phyloP scores from a whole-genome alignment of 1,284 basidiomycete genomes.

The Sparassis latifolia region DNA sequence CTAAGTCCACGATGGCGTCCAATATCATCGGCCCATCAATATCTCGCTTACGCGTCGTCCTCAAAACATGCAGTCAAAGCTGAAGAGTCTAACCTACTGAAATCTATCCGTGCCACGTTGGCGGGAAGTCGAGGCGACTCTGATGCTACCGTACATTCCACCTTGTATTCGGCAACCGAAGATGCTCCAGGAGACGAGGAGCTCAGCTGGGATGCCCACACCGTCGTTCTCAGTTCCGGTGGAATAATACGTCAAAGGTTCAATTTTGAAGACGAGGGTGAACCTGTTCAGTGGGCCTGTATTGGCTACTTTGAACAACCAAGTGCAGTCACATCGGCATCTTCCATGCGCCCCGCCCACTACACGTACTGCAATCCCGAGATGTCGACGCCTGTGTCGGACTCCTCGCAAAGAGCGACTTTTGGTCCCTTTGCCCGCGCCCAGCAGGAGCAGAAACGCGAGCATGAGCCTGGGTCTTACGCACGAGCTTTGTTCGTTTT shows the following conservation, averaged over 20 bases:
- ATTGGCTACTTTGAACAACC: slow-evolving; percentile 66
- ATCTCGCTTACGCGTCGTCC: background rate
- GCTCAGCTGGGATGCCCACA: slow-evolving; percentile 66
- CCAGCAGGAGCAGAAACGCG: slow-evolving; percentile 23
- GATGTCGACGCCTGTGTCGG: slow-evolving; percentile 26
- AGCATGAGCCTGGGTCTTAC: slow-evolving; percentile 26
- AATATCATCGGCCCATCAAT: slow-evolving; percentile 4
- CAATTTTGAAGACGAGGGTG: slow-evolving; percentile 64
- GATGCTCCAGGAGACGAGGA: slow-evolving; percentile 33
- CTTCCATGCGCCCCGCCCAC: slow-evolving; percentile 27
- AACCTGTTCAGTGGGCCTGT: slow-evolving; percentile 71
- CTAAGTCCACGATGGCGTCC: background rate
- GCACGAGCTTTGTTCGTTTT: slow-evolving; percentile 72
- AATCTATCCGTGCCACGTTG: slow-evolving; percentile 19
- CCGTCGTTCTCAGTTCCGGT: slow-evolving; percentile 65
- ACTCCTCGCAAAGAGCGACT: slow-evolving; percentile 28
- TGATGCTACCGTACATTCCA: slow-evolving; percentile 10
- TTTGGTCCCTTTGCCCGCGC: slow-evolving; percentile 53
- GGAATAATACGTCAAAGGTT: slow-evolving; percentile 69
- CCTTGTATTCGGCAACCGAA: background rate
- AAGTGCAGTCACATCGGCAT: slow-evolving; percentile 17
- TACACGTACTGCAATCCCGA: slow-evolving; percentile 28
- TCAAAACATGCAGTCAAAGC: background rate
- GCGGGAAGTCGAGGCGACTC: slow-evolving; percentile 14
- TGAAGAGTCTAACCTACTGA: slow-evolving; percentile 17